These are phyloP conservation scores for Ceratocystis colombiana DNA, from an alignment of 2,329 filamentous ascomycete genomes.

Conservation along the genomic window DNA sequence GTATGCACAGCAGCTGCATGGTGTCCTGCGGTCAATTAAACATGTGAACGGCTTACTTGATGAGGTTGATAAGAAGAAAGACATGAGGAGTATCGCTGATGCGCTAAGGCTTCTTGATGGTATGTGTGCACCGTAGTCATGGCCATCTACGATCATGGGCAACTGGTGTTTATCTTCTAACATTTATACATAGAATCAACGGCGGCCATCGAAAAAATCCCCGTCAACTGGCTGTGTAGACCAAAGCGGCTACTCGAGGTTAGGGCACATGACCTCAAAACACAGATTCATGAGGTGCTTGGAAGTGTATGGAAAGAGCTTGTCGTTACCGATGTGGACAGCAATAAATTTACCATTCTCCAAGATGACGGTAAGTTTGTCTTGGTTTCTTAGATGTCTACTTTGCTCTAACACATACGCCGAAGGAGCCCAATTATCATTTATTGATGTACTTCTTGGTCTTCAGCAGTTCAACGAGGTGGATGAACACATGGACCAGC, in stretches of 20 bases:
- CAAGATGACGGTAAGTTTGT: conserved; percentile 22
- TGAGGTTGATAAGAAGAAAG: conserved; percentile 48
- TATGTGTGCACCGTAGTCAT: conserved; percentile 31
- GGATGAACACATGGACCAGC: conserved; percentile 46
- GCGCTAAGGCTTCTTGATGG: conserved; percentile 48
- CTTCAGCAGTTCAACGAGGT: conserved; percentile 52
- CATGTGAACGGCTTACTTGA: conserved; percentile 52
- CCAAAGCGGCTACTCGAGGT: conserved; percentile 55
- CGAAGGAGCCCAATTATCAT: conserved; percentile 43
- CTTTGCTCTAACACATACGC: conserved; percentile 27
- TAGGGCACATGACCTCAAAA: conserved; percentile 55
- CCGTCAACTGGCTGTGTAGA: conserved; percentile 51
- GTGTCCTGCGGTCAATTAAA: conserved; percentile 43
- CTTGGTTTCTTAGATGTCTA: not conserved
- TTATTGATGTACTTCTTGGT: conserved; percentile 45
- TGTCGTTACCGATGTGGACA: conserved; percentile 50
- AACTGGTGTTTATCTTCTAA: not conserved
- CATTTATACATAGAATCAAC: conserved; percentile 40
- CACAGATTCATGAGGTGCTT: conserved; percentile 55
- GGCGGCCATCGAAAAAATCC: conserved; percentile 48
- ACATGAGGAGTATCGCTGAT: conserved; percentile 47
- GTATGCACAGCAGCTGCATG: conserved; percentile 49
- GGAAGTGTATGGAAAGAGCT: conserved; percentile 61
- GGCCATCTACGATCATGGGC: not conserved
- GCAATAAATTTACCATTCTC: conserved; percentile 46